Evolutionary conservation across 2,329 filamentous ascomycete species (phyloP).

Genomic region (Monascus ruber): DNA sequence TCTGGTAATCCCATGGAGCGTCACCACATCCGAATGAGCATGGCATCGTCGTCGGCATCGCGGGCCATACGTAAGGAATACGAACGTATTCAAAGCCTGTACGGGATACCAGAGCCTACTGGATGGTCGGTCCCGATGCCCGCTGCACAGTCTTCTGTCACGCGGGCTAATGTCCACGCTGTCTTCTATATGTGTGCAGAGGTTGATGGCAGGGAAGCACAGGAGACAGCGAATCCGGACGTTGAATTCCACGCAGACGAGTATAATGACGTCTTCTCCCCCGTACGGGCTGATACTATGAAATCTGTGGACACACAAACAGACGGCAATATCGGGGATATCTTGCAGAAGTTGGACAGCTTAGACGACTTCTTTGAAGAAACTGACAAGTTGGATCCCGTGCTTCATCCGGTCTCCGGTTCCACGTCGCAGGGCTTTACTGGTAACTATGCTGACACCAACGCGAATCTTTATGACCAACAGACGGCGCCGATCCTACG

Average conservation of each 20-base stretch:
- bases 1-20: slow-evolving; percentile 85
- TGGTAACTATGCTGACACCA: slow-evolving; percentile 57
- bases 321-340: slow-evolving; percentile 63
- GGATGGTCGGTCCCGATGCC: slow-evolving; percentile 95
- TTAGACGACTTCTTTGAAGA: slow-evolving; percentile 76
- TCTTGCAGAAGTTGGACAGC: slow-evolving; percentile 68
- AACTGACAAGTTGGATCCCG: slow-evolving; percentile 47
- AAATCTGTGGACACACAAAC: slow-evolving; percentile 62
- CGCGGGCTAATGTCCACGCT: slow-evolving; percentile 83
- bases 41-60: slow-evolving; percentile 72
- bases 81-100: slow-evolving; percentile 83
- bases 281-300: slow-evolving; percentile 80
- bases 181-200: slow-evolving; percentile 90
- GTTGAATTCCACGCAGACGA: slow-evolving; percentile 91
- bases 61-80: slow-evolving; percentile 86
- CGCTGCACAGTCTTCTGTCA: slow-evolving; percentile 75
- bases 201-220: slow-evolving; percentile 47
- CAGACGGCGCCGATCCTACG: slow-evolving; percentile 83
- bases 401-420: slow-evolving; percentile 28
- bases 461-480: slow-evolving; percentile 80
- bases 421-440: slow-evolving; percentile 39
- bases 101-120: slow-evolving; percentile 89
- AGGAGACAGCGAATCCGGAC: slow-evolving; percentile 61
- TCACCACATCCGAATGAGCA: slow-evolving; percentile 94
- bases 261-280: slow-evolving; percentile 65